Conservation (phyloP, 345 rosid species). For the Microthlaspi erraticum region DNA sequence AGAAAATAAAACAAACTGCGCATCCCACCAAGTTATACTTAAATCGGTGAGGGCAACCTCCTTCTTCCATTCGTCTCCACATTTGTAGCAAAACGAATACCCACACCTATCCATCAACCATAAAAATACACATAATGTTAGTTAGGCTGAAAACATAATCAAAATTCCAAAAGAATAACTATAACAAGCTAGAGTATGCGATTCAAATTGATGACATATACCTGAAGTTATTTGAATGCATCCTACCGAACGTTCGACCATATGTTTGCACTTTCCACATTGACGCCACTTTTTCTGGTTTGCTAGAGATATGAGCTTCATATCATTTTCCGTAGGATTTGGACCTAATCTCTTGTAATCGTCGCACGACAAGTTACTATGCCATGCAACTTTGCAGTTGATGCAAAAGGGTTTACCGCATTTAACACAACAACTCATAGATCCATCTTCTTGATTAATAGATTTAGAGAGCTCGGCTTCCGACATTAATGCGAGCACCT, state of each 20-base stretch:
- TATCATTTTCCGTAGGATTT: conserved; percentile 46
- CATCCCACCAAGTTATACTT: too few species aligned
- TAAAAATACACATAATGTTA: too few species aligned
- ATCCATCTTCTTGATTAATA: conserved; percentile 38
- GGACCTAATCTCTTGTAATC: conserved; percentile 46
- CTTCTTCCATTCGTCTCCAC: too few species aligned
- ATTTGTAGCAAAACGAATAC: too few species aligned
- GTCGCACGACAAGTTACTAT: conserved; percentile 51
- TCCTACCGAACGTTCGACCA: conserved; percentile 54
- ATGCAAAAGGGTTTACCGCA: conserved; percentile 62
- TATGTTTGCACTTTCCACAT: conserved; percentile 50
- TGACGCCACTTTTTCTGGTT: conserved; percentile 50
- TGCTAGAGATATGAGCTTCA: conserved; percentile 48
- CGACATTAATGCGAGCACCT: conserved; percentile 76
- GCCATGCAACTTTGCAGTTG: conserved; percentile 79
- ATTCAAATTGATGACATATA: too few species aligned
- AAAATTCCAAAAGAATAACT: too few species aligned
- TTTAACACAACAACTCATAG: conserved; percentile 56
- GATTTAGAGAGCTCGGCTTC: conserved; percentile 48
- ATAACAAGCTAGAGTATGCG: too few species aligned
- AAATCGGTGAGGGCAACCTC: too few species aligned
- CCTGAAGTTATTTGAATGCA: conserved; percentile 30
- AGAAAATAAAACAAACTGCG: too few species aligned
- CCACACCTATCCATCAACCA: too few species aligned
- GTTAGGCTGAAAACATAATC: too few species aligned